Base-by-base conservation (phyloP, 2,329 filamentous ascomycete genomes). In the Neurospora sp. region DNA sequence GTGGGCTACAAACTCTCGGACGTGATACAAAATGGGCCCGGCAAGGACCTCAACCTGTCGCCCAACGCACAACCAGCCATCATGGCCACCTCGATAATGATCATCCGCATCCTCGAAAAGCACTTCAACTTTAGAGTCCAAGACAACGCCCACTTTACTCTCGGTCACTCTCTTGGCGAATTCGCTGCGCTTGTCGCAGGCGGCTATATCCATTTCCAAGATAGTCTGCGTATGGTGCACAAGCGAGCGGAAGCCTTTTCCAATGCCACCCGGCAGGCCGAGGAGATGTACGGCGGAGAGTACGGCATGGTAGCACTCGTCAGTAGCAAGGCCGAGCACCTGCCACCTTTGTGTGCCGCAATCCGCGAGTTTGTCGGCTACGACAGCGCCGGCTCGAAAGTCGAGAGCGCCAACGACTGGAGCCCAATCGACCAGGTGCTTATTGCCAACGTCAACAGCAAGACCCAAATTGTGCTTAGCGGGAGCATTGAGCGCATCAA, bases 231-330 rank as follows among this genome's bases (percentile, higher is more conserved):
- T 74, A 84, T 97, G 77, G 91, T 97, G 68, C 87, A 90, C 71
- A 86, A 86, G 74, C 88, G 95, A 65, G 95, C 92, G 67, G 91
- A 93, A 77, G 88, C 90, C 73, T 97, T 97, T 93, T 89, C 90
- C 4, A 85, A 89, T 65, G 94, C 92, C 75, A 93, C 92, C 8
- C 82, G 82, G 74, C 82, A 85, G 33, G 92, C 92, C 4, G 83
- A 86, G 12, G 84, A 88, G 71, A 81, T 87, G 72, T 88, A 89
- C 73, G 92, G 92, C 69, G 91, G 92, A 73, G 91, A 93, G 75
- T 96, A 96, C 77, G 95, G 95, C 77, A 98, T 98, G 95, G 89
- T 97, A 33, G 95, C 95, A 4, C 83, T 97, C 11, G 90, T 98
- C 8, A 62, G 52, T n/a, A 97, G 93, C 70, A 93, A 97, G 77